Conservation (phyloP, 805 yeast species). For the Wickerhamomyces rabaulensis region DNA sequence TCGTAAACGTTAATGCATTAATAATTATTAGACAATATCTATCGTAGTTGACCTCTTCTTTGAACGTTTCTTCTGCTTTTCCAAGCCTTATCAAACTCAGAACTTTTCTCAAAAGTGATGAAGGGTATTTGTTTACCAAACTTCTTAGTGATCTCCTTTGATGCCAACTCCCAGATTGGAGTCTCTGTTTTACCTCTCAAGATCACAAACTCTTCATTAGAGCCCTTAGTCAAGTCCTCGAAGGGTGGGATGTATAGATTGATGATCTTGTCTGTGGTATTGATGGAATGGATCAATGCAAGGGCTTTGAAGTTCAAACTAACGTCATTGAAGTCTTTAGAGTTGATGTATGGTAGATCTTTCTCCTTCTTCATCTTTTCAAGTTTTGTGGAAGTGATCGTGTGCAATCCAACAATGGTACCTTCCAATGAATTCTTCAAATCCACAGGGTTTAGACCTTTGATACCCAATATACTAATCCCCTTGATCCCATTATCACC, state of each 20-base stretch:
- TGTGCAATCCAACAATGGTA: slow-evolving; percentile 29
- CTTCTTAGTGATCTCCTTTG: slow-evolving; percentile 13
- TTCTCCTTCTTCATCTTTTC: slow-evolving; percentile 14
- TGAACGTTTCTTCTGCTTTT: slow-evolving; percentile 50
- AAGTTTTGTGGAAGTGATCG: slow-evolving; percentile 9
- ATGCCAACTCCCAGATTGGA: slow-evolving; percentile 50
- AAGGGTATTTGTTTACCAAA: slow-evolving; percentile 36
- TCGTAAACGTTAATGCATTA: not conserved
- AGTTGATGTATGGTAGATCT: slow-evolving; percentile 20
- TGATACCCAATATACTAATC: slow-evolving; percentile 29
- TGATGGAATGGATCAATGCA: slow-evolving; percentile 64
- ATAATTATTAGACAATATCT: not conserved
- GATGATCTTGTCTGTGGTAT: slow-evolving; percentile 31
- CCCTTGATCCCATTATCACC: slow-evolving; percentile 33
- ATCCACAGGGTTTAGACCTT: slow-evolving; percentile 28
- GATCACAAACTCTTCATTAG: slow-evolving; percentile 31
- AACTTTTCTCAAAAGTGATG: slow-evolving; percentile 31
- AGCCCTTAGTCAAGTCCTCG: slow-evolving; percentile 12
- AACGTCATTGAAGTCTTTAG: slow-evolving; percentile 2
- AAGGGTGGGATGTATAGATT: slow-evolving; percentile 52
- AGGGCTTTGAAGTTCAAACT: slow-evolving; percentile 39
- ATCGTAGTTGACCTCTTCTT: slow-evolving; percentile 35
- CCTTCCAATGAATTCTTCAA: slow-evolving; percentile 31
- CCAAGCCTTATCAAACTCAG: slow-evolving; percentile 51
- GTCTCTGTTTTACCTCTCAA: slow-evolving; percentile 62